Base-by-base conservation (phyloP, 495 filamentous ascomycete genomes). In the Talaromyces ruber region DNA sequence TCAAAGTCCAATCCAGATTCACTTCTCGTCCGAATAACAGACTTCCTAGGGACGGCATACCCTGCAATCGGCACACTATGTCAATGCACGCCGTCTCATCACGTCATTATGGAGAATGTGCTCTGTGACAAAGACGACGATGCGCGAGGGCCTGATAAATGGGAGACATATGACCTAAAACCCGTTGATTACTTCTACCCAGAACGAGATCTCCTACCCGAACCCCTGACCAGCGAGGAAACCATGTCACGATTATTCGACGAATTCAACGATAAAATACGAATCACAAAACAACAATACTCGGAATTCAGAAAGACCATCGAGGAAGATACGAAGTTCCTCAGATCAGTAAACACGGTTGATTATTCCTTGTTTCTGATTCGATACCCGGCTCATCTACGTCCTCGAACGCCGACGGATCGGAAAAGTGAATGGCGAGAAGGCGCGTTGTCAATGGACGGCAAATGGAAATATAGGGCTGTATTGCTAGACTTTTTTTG, bases 91-190 rank as follows among this genome's bases (percentile, higher is more conserved):
- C 86, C 87, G 0, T 80, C 82, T 0, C 84, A 88, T 64, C 86
- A 89, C 68, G 84, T 90, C 64, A 76, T 89, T 64, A 90, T 89
- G 87, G 87, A 89, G 53, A 89, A 89, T 68, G 75, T 86, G 57
- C 72, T 89, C 47, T 82, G 82, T 66, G 86, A 84, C 4, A 70
- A 80, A 58, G 69, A 72, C 3, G 69, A 76, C 1, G 69, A 76
- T 6, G 75, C 79, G 53, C 66, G 70, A 0, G 70, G 70, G 2
- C 66, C 74, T 2, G 70, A 73, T 0, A 72, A 78, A 8, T 90
- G 86, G 86, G 85, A 89, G 62, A 80, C 80, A 0, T 89, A 85
- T 74, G 87, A 90, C 45, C 80, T 90, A 16, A 90, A 90, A 65
- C 87, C 87, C 0, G 82, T 78, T 24, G 82, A 83, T 39, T 90